Percentiles rank a stretch among this genome's conserved stretches.
phyloP scores from a whole-genome alignment of 768 basidiomycete species.

The Leccinum olivaceopallidum region DNA sequence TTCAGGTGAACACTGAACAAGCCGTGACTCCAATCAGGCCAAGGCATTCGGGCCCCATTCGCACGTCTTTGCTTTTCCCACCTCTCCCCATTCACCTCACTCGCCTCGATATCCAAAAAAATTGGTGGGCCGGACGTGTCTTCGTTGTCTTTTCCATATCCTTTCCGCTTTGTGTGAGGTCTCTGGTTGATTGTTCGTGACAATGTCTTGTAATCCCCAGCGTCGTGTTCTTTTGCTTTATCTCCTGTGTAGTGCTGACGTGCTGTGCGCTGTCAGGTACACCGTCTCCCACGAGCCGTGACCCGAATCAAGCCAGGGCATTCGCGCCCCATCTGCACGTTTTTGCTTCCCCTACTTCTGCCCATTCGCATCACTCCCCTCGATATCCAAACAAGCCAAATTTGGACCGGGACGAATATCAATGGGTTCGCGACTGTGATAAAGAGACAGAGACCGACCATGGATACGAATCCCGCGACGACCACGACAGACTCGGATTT shows the following conservation, averaged over 20 bases:
- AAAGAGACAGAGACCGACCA: constrained; percentile 27
- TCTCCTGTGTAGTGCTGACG: constrained; percentile 10
- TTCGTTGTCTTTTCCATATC: not conserved
- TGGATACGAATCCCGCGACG: constrained; percentile 28
- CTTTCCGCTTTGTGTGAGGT: not conserved
- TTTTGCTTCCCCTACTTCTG: constrained; percentile 1
- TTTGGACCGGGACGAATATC: too few relatives aligned
- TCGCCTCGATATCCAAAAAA: too few relatives aligned
- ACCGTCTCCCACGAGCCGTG: constrained; percentile 11
- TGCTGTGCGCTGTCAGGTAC: constrained; percentile 13
- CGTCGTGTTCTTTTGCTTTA: not conserved
- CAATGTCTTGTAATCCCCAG: not conserved
- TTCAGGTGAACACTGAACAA: constrained; percentile 5
- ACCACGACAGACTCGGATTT: constrained; percentile 32
- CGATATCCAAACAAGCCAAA: too few relatives aligned
- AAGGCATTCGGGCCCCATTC: not conserved
- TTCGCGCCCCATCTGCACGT: constrained; percentile 7
- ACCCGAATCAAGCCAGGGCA: constrained; percentile 11
- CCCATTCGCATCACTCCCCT: too few relatives aligned
- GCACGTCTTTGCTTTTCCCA: too few relatives aligned
- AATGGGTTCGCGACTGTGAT: too few relatives aligned
- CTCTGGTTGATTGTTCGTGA: constrained; percentile 3
- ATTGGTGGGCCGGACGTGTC: not conserved
- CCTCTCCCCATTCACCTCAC: too few relatives aligned
- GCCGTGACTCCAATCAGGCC: constrained; percentile 8